Percentiles rank a stretch among this genome's conserved stretches.
Evolutionary conservation across 768 basidiomycete species (phyloP).

Genomic region (Sistotremastrum suecicum): DNA sequence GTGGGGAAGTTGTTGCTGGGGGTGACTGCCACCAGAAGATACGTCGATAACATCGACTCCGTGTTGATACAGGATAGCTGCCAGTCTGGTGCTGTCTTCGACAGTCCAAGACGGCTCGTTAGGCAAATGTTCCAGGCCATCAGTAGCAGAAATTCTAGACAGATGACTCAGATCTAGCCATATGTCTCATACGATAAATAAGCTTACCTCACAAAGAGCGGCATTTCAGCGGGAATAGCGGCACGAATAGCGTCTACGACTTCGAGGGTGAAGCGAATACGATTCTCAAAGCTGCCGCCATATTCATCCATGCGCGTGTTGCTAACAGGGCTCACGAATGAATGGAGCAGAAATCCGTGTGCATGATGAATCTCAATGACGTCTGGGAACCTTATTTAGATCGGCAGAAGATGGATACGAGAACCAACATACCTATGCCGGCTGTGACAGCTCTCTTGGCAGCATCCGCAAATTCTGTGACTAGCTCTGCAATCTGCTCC

Average conservation of each 20-base stretch:
- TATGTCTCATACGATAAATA: slow-evolving; percentile 11
- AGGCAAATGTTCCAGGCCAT: slow-evolving; percentile 53
- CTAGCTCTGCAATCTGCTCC: slow-evolving; percentile 42
- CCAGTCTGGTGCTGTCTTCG: slow-evolving; percentile 52
- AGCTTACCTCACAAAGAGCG: slow-evolving; percentile 56
- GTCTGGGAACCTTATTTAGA: slow-evolving; percentile 11
- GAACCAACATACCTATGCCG: slow-evolving; percentile 23
- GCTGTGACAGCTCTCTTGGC: slow-evolving; percentile 39
- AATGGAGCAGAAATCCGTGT: slow-evolving; percentile 17
- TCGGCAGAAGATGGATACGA: slow-evolving; percentile 1
- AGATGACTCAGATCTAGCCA: neutral
- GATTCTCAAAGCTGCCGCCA: slow-evolving; percentile 28
- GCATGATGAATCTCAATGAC: slow-evolving; percentile 26
- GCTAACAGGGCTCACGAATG: slow-evolving; percentile 25
- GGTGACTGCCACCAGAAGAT: slow-evolving; percentile 29
- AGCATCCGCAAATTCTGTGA: slow-evolving; percentile 38
- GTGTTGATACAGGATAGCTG: slow-evolving; percentile 39
- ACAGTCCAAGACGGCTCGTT: slow-evolving; percentile 52
- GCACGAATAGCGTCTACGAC: slow-evolving; percentile 16
- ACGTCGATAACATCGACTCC: slow-evolving; percentile 33
- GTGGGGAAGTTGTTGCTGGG: slow-evolving; percentile 16
- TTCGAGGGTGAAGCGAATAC: slow-evolving; percentile 25
- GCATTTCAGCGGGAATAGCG: slow-evolving; percentile 26
- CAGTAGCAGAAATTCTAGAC: slow-evolving; percentile 50
- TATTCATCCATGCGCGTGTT: slow-evolving; percentile 29